Percentiles rank a stretch among this genome's conserved stretches.
phyloP scores from a whole-genome alignment of 1,284 basidiomycete species.

The Neotropicomus parvogracilis region DNA sequence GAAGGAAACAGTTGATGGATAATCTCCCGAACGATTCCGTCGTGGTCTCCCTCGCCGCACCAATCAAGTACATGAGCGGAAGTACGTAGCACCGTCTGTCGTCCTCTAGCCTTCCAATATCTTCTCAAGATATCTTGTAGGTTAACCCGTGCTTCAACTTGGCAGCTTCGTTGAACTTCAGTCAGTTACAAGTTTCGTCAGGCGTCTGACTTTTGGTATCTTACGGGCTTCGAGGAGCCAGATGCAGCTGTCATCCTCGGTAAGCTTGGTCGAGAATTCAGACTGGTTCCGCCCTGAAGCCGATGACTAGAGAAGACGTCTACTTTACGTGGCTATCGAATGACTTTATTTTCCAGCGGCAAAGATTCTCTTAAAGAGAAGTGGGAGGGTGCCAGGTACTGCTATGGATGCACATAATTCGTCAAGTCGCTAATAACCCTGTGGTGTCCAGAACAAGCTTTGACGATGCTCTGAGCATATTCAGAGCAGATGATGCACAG shows the following conservation, averaged over 20 bases:
- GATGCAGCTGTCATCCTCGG: constrained; percentile 85
- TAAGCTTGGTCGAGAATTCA: constrained; percentile 32
- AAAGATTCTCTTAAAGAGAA: constrained; percentile 77
- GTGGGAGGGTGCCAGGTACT: constrained; percentile 85
- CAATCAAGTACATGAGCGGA: constrained; percentile 84
- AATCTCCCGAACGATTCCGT: constrained; percentile 72
- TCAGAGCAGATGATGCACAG: constrained; percentile 73
- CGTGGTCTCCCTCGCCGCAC: constrained; percentile 78
- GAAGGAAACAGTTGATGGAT: constrained; percentile 74
- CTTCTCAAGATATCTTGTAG: constrained; percentile 45
- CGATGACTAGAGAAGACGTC: constrained; percentile 54
- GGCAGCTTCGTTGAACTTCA: constrained; percentile 10
- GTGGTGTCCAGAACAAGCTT: constrained; percentile 48
- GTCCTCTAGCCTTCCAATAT: constrained; percentile 10
- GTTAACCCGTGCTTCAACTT: constrained; percentile 17
- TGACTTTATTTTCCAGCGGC: constrained; percentile 85
- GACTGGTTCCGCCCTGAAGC: constrained; percentile 1
- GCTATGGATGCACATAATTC: neutral
- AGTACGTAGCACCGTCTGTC: constrained; percentile 50
- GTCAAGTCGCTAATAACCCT: constrained; percentile 1
- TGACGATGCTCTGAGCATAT: constrained; percentile 58
- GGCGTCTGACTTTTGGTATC: constrained; percentile 89
- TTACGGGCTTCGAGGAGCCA: constrained; percentile 94
- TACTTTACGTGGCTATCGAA: constrained; percentile 74
- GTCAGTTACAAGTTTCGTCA: constrained; percentile 93